Base-by-base conservation (phyloP, 1,139 yeast genomes). In the Diutina mesorugosa region DNA sequence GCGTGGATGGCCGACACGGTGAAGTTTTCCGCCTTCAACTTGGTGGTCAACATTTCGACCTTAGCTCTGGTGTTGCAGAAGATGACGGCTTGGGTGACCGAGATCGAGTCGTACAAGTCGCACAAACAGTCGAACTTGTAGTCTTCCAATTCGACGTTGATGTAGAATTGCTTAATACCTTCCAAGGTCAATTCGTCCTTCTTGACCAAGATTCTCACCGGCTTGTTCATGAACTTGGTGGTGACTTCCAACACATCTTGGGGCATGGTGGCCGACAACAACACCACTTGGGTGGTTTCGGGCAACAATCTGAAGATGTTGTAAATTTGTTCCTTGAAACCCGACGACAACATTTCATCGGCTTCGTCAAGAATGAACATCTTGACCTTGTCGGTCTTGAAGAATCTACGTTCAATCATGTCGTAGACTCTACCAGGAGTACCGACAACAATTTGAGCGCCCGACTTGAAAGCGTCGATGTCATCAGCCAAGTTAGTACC, bases 281-380 rank as follows among this genome's bases (percentile, higher is more conserved):
- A 83, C 62, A 93, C 98, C 69, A 91, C 97, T 79, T 93, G 99
- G 66, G 96, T 88, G 66, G 93, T 84, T 70, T 87, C 87, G 70
- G 98, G 98, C 72, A 93, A 83, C 76, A 87, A 82, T 72, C 90
- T 84, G 90, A 90, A 91, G 71, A 93, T 89, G 77, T 91, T 93
- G 84, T 91, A 90, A 71, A 93, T 93, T 80, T 93, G 98, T 74
- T 89, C 95, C 80, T 88, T 89, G 87, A 93, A 93, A 67, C 99
- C 99, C 66, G 95, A 83, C 59, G 95, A 85, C 75, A 93, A 84
- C 93, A 93, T 86, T 81, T 91, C 97, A 82, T 93, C 99, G 72
- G 99, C 99, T 81, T 93, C 99, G 80, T 93, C 99, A 75, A 93
- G 83, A 72, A 93, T 88, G 79, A 93, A 87, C 97, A 93, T 91